Evolutionary conservation across 306 rosid genomes (phyloP).

Genomic region (Glycine soja): DNA sequence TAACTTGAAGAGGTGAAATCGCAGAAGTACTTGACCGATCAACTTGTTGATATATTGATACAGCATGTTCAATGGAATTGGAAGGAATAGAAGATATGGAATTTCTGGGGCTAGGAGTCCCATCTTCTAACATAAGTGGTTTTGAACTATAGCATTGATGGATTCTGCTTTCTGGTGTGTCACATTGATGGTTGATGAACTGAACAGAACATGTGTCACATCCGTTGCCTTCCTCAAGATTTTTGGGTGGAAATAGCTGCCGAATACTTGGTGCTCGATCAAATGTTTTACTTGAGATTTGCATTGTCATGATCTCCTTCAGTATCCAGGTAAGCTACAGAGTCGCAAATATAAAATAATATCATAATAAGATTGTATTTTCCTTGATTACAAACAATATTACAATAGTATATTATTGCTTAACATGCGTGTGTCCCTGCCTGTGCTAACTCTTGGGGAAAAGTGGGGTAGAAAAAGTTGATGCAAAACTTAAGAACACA

Average conservation of each 20-base stretch:
- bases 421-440: not conserved
- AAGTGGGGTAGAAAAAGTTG: not conserved
- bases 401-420: conserved; percentile 2
- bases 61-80: conserved; percentile 11
- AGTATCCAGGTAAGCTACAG: not conserved
- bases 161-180: not conserved
- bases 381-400: not conserved
- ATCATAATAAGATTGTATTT: not conserved
- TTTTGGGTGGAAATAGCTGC: conserved; percentile 31
- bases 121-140: conserved; percentile 31
- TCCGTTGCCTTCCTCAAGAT: not conserved
- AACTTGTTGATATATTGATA: conserved; percentile 10
- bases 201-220: not conserved
- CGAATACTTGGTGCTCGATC: conserved; percentile 33
- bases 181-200: conserved; percentile 20
- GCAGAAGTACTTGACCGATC: not conserved
- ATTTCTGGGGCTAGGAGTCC: not conserved
- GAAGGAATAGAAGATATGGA: conserved; percentile 18
- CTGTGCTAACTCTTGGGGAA: not conserved
- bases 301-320: conserved; percentile 22
- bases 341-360: conserved; percentile 2
- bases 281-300: conserved; percentile 14
- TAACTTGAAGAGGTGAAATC: not conserved
- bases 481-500: conserved; percentile 1
- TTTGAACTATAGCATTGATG: conserved; percentile 18